A percentile compares a stretch with the other conserved stretches of the same genome.
Conservation (phyloP, 2,329 filamentous ascomycete genomes). For the Botrytis byssoidea region DNA sequence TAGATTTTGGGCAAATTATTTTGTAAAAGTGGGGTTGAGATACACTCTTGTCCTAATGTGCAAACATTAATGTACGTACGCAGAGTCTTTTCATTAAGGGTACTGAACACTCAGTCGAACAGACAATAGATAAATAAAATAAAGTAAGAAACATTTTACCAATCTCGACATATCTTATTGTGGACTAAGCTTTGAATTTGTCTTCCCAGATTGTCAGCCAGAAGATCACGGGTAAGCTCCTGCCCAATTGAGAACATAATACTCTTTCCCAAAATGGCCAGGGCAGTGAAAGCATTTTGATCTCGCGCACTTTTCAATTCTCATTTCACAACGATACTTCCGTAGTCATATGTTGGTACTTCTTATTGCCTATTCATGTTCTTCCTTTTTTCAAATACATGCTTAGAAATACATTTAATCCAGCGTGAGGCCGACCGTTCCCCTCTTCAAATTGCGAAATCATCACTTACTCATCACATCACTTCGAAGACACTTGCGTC, state of each 20-base stretch:
- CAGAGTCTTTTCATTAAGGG: neutral
- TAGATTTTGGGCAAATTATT: too few species aligned
- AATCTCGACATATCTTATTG: neutral
- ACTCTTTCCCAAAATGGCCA: neutral
- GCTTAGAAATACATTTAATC: neutral
- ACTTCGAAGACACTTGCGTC: neutral
- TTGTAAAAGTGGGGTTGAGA: neutral
- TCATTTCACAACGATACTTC: neutral
- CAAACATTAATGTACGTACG: neutral
- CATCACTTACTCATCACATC: neutral
- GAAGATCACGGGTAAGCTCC: neutral
- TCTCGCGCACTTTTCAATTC: neutral
- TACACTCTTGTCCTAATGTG: too few species aligned
- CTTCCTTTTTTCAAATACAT: too few species aligned
- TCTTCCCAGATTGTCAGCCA: too few species aligned
- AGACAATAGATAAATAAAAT: neutral
- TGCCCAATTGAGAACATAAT: neutral
- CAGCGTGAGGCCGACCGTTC: neutral
- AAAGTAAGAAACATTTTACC: neutral
- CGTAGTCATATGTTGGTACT: neutral
- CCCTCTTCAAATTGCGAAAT: neutral
- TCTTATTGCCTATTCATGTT: neutral
- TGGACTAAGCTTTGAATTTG: neutral
- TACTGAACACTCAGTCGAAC: neutral
- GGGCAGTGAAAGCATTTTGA: neutral